Evolutionary conservation across 2,329 filamentous ascomycete genomes (phyloP), one percentile per base, ranked within the genome.

Genomic region (Knufia petricola): DNA sequence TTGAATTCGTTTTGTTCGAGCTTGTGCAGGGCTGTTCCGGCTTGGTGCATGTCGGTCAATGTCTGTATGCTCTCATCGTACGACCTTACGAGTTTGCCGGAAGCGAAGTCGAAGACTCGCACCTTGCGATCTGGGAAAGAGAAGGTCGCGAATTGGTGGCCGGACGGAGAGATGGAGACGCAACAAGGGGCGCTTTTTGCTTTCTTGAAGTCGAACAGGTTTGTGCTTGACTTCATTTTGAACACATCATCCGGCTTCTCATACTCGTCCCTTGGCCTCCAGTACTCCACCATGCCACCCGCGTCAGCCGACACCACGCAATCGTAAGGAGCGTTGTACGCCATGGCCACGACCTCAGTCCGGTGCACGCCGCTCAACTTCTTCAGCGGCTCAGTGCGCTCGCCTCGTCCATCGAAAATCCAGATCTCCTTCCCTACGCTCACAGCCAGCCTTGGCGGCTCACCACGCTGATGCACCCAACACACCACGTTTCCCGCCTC

Each of bases 161-260:
- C 88, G 0, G 84, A 84, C 0, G 89, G 88, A 0, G 92, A 95
- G 40, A 98, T 77, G 0, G 85, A 86, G 42, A 98, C 72, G 9
- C 85, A 86, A 3, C 82, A 79, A 0, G 90, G 89, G 0, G 84
- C 78, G 0, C 88, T 85, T 65, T 95, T 96, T 44, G 86, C 78
- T 67, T 95, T 96, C 62, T 94, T 96, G 71, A 98, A 96, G 46
- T 95, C 90, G 61, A 96, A 98, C 1, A 98, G 74, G 60, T 86
- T 92, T 2, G 92, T 98, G 1, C 85, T 83, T 62, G 87, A 94
- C 69, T 98, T 98, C 69, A 88, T 86, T 57, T 87, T 78, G 63
- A 94, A 98, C 15, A 98, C 88, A 46, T 80, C 87, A 57, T 88
- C 82, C 0, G 92, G 92, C 66, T 96, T 95, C 60, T 94, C 87